Conservation (phyloP, 2,329 filamentous ascomycete genomes). For the Colletotrichum tanaceti region DNA sequence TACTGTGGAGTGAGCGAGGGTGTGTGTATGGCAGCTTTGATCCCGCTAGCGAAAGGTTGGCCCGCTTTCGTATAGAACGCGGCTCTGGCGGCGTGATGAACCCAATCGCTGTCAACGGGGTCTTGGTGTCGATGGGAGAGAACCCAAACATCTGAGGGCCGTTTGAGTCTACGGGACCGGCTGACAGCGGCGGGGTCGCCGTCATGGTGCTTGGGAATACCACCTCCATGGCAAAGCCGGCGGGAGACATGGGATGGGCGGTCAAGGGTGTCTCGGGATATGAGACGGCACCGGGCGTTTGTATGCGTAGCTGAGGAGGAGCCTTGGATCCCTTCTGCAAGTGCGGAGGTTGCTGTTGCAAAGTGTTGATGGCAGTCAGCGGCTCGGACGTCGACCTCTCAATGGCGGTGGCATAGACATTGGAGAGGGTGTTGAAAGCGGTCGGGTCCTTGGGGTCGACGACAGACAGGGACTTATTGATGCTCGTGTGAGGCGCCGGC, state of each 20-base stretch:
- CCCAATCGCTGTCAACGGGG: constrained; percentile 28
- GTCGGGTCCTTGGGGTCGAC: constrained; percentile 70
- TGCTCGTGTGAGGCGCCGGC: constrained; percentile 51
- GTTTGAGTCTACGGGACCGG: constrained; percentile 60
- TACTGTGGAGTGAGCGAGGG: constrained; percentile 69
- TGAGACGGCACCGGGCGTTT: constrained; percentile 58
- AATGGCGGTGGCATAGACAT: constrained; percentile 72
- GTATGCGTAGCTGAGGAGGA: constrained; percentile 47
- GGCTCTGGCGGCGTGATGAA: constrained; percentile 42
- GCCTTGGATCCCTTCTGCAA: constrained; percentile 51
- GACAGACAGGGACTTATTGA: constrained; percentile 57
- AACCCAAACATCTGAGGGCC: constrained; percentile 60
- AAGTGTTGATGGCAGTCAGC: constrained; percentile 61
- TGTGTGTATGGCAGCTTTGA: constrained; percentile 66
- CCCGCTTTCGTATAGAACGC: constrained; percentile 53
- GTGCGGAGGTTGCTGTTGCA: constrained; percentile 51
- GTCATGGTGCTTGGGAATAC: constrained; percentile 68
- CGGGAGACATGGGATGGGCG: constrained; percentile 62
- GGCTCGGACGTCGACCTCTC: constrained; percentile 67
- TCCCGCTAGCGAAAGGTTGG: constrained; percentile 47
- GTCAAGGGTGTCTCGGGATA: constrained; percentile 67
- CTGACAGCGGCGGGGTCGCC: constrained; percentile 69
- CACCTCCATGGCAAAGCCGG: constrained; percentile 57
- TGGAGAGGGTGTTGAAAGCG: constrained; percentile 74
- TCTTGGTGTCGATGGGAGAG: constrained; percentile 50